Conservation (phyloP, 345 rosid genomes). For the Dovyalis caffra region DNA sequence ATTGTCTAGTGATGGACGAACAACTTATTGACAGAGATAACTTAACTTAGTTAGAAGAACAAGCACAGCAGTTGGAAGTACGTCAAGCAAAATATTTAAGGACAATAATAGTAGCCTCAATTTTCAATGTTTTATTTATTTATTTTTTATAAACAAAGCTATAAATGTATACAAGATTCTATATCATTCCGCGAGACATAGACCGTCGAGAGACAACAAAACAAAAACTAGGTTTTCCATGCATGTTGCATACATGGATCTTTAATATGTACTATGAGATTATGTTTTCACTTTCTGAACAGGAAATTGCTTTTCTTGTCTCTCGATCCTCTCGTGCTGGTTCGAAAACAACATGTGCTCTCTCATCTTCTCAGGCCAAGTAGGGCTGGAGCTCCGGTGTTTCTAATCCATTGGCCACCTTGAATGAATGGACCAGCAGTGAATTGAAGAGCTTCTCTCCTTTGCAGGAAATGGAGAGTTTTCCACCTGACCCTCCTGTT, state of each 20-base stretch:
- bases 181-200: too few relatives aligned
- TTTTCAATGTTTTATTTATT: too few relatives aligned
- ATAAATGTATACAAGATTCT: too few relatives aligned
- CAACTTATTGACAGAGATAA: too few relatives aligned
- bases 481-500: slow-evolving; percentile 56
- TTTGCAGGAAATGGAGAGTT: slow-evolving; percentile 34
- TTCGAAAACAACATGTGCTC: not conserved
- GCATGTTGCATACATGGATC: not conserved
- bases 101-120: too few relatives aligned
- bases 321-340: too few relatives aligned
- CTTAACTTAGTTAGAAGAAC: too few relatives aligned
- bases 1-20: too few relatives aligned
- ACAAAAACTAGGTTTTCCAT: not conserved
- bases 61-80: too few relatives aligned
- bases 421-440: slow-evolving; percentile 41
- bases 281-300: not conserved
- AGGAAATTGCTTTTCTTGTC: not conserved
- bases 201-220: not conserved
- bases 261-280: not conserved
- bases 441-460: slow-evolving; percentile 37
- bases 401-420: slow-evolving; percentile 41
- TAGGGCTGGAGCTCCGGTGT: slow-evolving; percentile 40
- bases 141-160: too few relatives aligned
- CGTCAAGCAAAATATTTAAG: too few relatives aligned
- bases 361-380: slow-evolving; percentile 29